A percentile compares a stretch with the other conserved stretches of the same genome.
These are phyloP conservation scores for Tetracladium setigerum DNA, from an alignment of 495 filamentous ascomycete genomes.

Conservation along the genomic window DNA sequence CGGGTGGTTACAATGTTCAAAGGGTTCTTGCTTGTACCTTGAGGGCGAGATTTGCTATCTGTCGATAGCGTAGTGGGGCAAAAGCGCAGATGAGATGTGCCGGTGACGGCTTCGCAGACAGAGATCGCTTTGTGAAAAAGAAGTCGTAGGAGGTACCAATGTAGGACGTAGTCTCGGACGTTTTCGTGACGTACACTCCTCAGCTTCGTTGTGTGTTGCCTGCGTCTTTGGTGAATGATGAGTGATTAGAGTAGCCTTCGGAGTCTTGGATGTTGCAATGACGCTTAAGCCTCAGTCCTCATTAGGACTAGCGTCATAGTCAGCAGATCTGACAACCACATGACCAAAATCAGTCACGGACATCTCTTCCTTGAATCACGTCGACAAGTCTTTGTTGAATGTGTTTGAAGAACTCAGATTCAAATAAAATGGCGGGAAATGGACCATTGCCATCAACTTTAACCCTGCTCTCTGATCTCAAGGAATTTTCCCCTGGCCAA, in stretches of 20 bases:
- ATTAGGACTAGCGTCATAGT: neutral
- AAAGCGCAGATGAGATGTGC: too few relatives aligned
- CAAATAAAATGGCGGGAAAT: conserved; percentile 11
- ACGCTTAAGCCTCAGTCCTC: conserved; percentile 6
- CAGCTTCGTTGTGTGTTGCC: too few relatives aligned
- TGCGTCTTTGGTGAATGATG: too few relatives aligned
- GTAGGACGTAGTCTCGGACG: too few relatives aligned
- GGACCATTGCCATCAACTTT: conserved; percentile 14
- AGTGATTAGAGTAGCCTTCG: too few relatives aligned
- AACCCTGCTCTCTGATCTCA: conserved; percentile 17
- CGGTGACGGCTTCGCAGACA: too few relatives aligned
- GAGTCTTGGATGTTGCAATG: conserved; percentile 1
- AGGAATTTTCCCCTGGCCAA: conserved; percentile 35
- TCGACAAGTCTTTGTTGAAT: too few relatives aligned
- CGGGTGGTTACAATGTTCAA: neutral
- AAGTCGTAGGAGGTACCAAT: too few relatives aligned
- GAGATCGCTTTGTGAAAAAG: too few relatives aligned
- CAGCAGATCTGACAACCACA: neutral
- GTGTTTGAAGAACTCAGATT: neutral
- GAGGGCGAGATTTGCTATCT: conserved; percentile 9
- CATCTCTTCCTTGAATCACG: too few relatives aligned
- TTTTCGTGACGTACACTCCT: too few relatives aligned
- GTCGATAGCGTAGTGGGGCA: conserved; percentile 7
- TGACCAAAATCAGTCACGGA: too few relatives aligned
- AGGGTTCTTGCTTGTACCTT: neutral